These are phyloP conservation scores for Cladosporium oxysporum DNA, from an alignment of 2,329 filamentous ascomycete species.

Conservation along the genomic window DNA sequence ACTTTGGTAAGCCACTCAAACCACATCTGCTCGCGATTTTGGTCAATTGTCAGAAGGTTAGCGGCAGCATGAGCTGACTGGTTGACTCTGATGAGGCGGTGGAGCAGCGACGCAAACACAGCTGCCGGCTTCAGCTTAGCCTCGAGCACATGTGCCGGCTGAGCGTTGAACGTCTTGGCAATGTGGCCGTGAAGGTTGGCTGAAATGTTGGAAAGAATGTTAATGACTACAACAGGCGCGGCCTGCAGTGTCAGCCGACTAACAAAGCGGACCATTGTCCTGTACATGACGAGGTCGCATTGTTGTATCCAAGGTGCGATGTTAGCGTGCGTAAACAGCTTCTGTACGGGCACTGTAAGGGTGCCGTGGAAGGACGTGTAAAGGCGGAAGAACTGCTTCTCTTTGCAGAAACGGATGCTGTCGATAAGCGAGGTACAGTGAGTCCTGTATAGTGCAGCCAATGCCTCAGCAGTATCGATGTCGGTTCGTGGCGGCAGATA, in stretches of 20 bases:
- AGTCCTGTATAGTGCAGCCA: conserved; percentile 85
- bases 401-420: conserved; percentile 92
- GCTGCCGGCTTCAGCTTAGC: conserved; percentile 88
- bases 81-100: conserved; percentile 87
- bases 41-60: conserved; percentile 84
- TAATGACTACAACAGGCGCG: conserved; percentile 81
- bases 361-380: conserved; percentile 96
- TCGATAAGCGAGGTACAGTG: conserved; percentile 96
- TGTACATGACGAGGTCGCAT: conserved; percentile 93
- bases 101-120: conserved; percentile 81
- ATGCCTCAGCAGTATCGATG: conserved; percentile 78
- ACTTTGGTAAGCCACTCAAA: conserved; percentile 75
- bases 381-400: conserved; percentile 93
- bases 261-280: conserved; percentile 93
- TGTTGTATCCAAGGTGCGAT: conserved; percentile 92
- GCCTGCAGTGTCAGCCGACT: conserved; percentile 88
- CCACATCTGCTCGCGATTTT: conserved; percentile 94
- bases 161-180: conserved; percentile 77
- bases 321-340: conserved; percentile 77
- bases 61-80: conserved; percentile 90
- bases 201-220: conserved; percentile 84
- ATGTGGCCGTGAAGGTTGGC: conserved; percentile 79
- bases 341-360: conserved; percentile 93
- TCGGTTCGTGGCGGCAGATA: conserved; percentile 84
- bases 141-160: conserved; percentile 80